Percentiles rank a stretch among this genome's conserved stretches.
These are phyloP conservation scores for Triglochin maritima DNA, from an alignment of 106 monocot species.

Conservation along the genomic window DNA sequence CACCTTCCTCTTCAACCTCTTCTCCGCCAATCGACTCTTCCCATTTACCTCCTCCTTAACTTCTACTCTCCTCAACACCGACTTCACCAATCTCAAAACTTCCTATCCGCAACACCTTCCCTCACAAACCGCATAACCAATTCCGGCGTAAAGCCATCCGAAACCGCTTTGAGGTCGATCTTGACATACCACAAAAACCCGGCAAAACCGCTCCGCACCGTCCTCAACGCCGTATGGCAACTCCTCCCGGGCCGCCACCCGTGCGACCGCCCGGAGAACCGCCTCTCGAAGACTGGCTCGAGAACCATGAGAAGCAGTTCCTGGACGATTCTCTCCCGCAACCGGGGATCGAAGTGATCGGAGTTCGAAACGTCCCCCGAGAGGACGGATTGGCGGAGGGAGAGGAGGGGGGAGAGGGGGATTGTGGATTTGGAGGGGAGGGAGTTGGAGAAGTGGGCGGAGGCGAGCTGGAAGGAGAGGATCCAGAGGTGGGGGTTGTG, in stretches of 20 bases:
- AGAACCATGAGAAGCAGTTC: conserved; percentile 72
- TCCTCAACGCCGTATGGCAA: conserved; percentile 69
- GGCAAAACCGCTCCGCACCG: conserved; percentile 66
- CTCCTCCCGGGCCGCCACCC: conserved; percentile 74
- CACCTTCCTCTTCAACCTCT: conserved; percentile 72
- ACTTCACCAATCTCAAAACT: conserved; percentile 48
- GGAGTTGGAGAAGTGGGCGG: conserved; percentile 59
- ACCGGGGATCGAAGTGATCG: conserved; percentile 23
- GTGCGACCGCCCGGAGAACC: conserved; percentile 64
- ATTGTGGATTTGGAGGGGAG: conserved; percentile 63
- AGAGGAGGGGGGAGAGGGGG: conserved; percentile 38
- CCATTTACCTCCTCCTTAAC: conserved; percentile 3
- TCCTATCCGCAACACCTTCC: conserved; percentile 46
- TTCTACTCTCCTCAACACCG: conserved; percentile 11
- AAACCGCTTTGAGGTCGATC: conserved; percentile 39
- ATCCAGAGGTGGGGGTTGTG: conserved; percentile 72
- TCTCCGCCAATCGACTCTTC: conserved; percentile 38
- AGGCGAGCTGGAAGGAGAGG: conserved; percentile 88
- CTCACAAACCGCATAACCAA: conserved; percentile 36
- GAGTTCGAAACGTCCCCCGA: conserved; percentile 39
- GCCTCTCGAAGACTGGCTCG: conserved; percentile 70
- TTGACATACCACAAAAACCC: conserved; percentile 84
- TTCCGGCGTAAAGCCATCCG: conserved; percentile 25
- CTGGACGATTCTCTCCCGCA: conserved; percentile 75
- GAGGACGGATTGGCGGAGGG: conserved; percentile 18